Conservation (phyloP, 352 stramenopile genomes). For the Phytopythium vexans region DNA sequence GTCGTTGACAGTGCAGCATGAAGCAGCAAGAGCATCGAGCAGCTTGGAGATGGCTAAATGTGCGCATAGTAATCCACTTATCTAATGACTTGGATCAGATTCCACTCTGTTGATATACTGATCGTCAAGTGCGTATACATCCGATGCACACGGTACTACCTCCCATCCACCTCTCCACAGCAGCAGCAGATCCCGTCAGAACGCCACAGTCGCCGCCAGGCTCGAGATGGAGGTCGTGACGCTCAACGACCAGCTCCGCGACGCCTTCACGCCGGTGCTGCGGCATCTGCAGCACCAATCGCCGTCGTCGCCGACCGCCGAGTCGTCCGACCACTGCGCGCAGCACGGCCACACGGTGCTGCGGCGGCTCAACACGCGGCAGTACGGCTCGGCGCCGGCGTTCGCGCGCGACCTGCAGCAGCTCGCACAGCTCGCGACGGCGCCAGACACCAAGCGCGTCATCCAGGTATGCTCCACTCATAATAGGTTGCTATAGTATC, state of each 20-base stretch:
- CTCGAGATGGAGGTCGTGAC: slow-evolving; percentile 50
- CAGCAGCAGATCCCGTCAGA: neutral
- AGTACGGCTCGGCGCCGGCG: slow-evolving; percentile 49
- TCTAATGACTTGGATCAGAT: too few relatives aligned
- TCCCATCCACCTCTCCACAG: too few relatives aligned
- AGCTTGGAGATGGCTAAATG: too few relatives aligned
- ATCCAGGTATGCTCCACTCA: neutral
- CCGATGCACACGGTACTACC: too few relatives aligned
- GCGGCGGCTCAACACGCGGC: slow-evolving; percentile 54
- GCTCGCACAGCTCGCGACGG: slow-evolving; percentile 24
- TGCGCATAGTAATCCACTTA: too few relatives aligned
- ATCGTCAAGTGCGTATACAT: too few relatives aligned
- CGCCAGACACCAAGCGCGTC: slow-evolving; percentile 9
- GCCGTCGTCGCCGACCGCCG: slow-evolving; percentile 4
- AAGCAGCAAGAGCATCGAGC: too few relatives aligned
- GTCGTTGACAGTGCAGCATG: too few relatives aligned
- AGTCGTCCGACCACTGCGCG: slow-evolving; percentile 9
- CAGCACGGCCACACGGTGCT: slow-evolving; percentile 40
- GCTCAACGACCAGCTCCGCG: slow-evolving; percentile 68
- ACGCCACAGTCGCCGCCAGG: slow-evolving; percentile 1
- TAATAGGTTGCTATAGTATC: too few relatives aligned
- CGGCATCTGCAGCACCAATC: slow-evolving; percentile 36
- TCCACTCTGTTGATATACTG: too few relatives aligned
- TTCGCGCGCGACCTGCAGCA: slow-evolving; percentile 54
- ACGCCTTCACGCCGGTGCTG: slow-evolving; percentile 55